Percentiles rank a stretch among this genome's conserved stretches.
Evolutionary conservation across 108 stramenopile genomes (phyloP).

Genomic region (Nannochloropsis granulata): DNA sequence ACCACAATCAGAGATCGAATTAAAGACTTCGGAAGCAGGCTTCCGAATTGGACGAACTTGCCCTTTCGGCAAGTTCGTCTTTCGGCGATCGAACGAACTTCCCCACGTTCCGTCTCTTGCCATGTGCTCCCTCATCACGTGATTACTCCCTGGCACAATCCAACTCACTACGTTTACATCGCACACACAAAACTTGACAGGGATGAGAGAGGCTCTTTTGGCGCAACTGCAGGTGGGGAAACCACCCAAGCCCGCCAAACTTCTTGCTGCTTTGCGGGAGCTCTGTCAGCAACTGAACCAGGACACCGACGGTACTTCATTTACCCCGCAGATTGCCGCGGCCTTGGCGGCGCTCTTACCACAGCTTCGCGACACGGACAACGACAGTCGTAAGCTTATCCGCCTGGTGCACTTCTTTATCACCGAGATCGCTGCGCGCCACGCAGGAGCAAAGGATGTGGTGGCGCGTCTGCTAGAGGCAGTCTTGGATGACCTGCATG

Average conservation of each 20-base stretch:
- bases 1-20: too few species aligned
- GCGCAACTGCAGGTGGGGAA: not conserved
- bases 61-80: too few species aligned
- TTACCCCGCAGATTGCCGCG: not conserved
- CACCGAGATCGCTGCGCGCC: not conserved
- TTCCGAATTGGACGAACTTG: too few species aligned
- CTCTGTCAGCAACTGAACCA: not conserved
- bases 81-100: too few species aligned
- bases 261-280: not conserved
- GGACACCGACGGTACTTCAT: not conserved
- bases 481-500: not conserved
- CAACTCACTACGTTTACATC: too few species aligned
- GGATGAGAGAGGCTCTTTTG: not conserved
- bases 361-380: not conserved
- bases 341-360: not conserved
- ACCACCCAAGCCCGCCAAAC: not conserved
- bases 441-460: not conserved
- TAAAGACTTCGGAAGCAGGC: too few species aligned
- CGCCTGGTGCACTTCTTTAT: not conserved
- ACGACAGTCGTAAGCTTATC: not conserved
- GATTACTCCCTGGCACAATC: too few species aligned
- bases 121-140: too few species aligned
- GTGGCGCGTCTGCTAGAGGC: not conserved
- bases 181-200: not conserved
- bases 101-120: too few species aligned